Evolutionary conservation across 2,329 filamentous ascomycete genomes (phyloP), one percentile per base, ranked within the genome.

Genomic region (Curvularia verruculosa): DNA sequence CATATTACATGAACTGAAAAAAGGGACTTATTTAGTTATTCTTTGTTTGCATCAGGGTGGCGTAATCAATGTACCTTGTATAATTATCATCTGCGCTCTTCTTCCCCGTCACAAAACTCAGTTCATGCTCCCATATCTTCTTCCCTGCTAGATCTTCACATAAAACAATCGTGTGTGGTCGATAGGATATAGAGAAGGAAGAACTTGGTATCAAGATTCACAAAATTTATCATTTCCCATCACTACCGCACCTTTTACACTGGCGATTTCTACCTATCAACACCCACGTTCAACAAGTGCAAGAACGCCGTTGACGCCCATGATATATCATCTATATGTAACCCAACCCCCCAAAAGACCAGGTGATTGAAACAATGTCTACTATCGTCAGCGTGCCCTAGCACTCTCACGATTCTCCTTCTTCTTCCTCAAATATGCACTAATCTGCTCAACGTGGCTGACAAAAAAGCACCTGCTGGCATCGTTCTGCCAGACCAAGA

Each of bases 381-480:
- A 12, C 39, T 46, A 52, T 24, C 49, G 23, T n/a, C n/a, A n/a
- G n/a, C n/a, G n/a, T 2, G 36, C 54, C 44, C 49, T 48, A 24
- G 54, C 49, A 49, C 41, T 53, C 50, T 60, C 65, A 26, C 54
- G 58, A 21, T 37, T 56, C 51, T 65, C 58, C 46, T 66, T 71
- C 66, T 69, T 72, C 58, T 68, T 87, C 70, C 87, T 88, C 63
- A 96, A 82, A 74, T 90, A 98, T 59, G 89, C 87, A 57, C 87
- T 84, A 60, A 99, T 88, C 79, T 96, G 93, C 75, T 98, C 93
- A 69, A 95, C 86, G 71, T 92, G 89, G 57, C 87, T 96, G 6
- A 96, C 92, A 74, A 99, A 99, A 78, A 99, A 96, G 82, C 90
- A 89, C 60, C 88, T 85, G 74, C 87, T 89, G 52, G 82, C 81